Evolutionary conservation across 768 basidiomycete genomes (phyloP).

Genomic region (Tylopilus plumbeoviolaceoides): DNA sequence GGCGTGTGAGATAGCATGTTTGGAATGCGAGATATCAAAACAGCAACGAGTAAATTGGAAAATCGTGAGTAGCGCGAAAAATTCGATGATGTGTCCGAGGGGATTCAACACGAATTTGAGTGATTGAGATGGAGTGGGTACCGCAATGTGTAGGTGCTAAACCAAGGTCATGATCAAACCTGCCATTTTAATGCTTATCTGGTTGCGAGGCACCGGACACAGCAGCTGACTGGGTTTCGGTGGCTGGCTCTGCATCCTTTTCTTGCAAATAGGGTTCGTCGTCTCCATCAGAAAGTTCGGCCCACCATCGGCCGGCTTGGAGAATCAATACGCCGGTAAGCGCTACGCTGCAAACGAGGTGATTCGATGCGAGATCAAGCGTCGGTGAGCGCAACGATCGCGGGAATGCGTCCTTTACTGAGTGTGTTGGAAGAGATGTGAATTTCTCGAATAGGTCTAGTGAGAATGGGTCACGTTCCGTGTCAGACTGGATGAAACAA

Average conservation of each 20-base stretch:
- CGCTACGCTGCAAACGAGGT: constrained; percentile 84
- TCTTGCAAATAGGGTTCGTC: constrained; percentile 40
- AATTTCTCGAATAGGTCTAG: constrained; percentile 60
- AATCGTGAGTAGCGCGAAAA: constrained; percentile 11
- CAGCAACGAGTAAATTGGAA: constrained; percentile 26
- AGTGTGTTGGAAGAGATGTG: constrained; percentile 49
- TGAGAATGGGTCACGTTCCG: constrained; percentile 8
- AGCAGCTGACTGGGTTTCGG: constrained; percentile 5
- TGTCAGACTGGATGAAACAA: neutral
- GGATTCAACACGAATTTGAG: constrained; percentile 2
- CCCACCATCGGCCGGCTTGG: constrained; percentile 84
- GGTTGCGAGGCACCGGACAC: neutral
- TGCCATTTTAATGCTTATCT: constrained; percentile 9
- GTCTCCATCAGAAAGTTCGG: constrained; percentile 65
- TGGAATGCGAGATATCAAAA: constrained; percentile 23
- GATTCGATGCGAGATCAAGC: constrained; percentile 76
- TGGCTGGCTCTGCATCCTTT: constrained; percentile 18
- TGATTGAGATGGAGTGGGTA: neutral
- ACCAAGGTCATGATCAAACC: neutral
- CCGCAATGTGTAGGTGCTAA: neutral
- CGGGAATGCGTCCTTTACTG: constrained; percentile 57
- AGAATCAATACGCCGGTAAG: constrained; percentile 82
- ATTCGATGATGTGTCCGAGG: neutral
- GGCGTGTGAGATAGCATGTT: constrained; percentile 18
- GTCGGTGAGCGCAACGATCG: constrained; percentile 55